These are phyloP conservation scores for Edaphochlamys debaryana DNA, from an alignment of 139 green algal species.

Conservation along the genomic window DNA sequence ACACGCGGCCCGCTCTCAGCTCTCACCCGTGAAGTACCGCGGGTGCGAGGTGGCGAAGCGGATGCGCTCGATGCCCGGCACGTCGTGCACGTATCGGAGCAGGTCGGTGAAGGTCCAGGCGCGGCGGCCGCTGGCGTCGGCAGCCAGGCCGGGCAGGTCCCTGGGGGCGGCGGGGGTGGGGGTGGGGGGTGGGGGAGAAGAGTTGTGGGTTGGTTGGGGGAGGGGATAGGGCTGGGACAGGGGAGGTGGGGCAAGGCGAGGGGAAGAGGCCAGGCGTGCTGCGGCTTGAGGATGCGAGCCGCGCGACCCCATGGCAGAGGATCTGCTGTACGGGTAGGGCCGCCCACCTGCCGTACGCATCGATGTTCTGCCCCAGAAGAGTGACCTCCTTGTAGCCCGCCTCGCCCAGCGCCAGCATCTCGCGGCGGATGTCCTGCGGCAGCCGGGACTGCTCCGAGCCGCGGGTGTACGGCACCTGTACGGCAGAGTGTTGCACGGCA, in stretches of 20 bases:
- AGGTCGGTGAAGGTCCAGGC: conserved; percentile 96
- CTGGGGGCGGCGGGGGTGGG: background rate
- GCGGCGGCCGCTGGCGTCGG: conserved; percentile 82
- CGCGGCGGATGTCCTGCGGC: conserved; percentile 82
- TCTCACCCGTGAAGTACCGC: conserved; percentile 88
- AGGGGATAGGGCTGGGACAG: background rate
- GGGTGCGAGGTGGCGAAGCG: conserved; percentile 96
- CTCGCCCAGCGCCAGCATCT: conserved; percentile 90
- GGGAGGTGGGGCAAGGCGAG: background rate
- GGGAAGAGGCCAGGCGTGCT: too few species aligned
- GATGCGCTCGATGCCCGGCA: conserved; percentile 94
- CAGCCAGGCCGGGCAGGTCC: conserved; percentile 87
- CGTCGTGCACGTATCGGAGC: conserved; percentile 87
- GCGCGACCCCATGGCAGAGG: too few species aligned
- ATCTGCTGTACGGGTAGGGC: too few species aligned
- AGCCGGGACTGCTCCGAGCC: conserved; percentile 93
- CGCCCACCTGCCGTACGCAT: conserved; percentile 86
- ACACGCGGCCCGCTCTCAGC: too few species aligned
- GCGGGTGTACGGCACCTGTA: conserved; percentile 92
- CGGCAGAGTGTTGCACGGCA: too few species aligned
- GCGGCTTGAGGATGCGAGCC: too few species aligned
- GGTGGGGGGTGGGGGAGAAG: background rate
- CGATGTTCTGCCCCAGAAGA: conserved; percentile 96
- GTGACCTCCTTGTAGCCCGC: conserved; percentile 97
- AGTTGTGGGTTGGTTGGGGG: too few species aligned